Percentiles rank a stretch among this genome's conserved stretches.
These are phyloP conservation scores for Hibiscus tridactylites DNA, from an alignment of 345 rosid genomes.

Conservation along the genomic window DNA sequence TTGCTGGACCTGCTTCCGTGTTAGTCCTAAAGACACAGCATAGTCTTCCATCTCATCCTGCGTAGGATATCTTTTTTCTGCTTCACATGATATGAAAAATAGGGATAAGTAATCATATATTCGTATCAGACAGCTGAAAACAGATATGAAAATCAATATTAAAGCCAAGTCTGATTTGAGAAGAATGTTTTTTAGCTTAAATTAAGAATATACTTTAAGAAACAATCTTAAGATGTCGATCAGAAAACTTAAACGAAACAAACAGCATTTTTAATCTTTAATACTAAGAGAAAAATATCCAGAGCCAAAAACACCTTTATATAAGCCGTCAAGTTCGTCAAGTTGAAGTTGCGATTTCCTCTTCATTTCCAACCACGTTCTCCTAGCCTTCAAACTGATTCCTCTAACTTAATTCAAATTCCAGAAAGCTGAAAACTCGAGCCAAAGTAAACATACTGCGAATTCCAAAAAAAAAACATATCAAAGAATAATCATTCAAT, in stretches of 20 bases:
- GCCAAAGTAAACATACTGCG: constrained; percentile 23
- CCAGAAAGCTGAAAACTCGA: constrained; percentile 12
- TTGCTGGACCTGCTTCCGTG: constrained; percentile 58
- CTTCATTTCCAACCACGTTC: constrained; percentile 32
- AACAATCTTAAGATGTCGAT: neutral
- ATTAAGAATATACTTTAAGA: neutral
- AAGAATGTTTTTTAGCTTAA: neutral
- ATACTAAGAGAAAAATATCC: neutral
- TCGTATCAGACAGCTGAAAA: neutral
- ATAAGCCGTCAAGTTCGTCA: constrained; percentile 59
- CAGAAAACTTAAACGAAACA: neutral
- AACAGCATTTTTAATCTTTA: neutral
- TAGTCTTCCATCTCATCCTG: constrained; percentile 41
- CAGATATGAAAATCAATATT: neutral
- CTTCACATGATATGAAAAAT: constrained; percentile 17
- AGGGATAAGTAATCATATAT: neutral
- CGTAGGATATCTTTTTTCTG: constrained; percentile 62
- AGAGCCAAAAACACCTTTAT: constrained; percentile 33
- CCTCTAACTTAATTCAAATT: neutral
- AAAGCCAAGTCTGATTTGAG: neutral
- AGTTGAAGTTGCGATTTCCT: constrained; percentile 67
- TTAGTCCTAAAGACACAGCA: constrained; percentile 50
- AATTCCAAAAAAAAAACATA: neutral
- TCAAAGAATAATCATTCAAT: neutral
- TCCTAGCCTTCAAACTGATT: neutral